Evolutionary conservation across 495 filamentous ascomycete species (phyloP).

Genomic region (Corynascus novoguineensis): DNA sequence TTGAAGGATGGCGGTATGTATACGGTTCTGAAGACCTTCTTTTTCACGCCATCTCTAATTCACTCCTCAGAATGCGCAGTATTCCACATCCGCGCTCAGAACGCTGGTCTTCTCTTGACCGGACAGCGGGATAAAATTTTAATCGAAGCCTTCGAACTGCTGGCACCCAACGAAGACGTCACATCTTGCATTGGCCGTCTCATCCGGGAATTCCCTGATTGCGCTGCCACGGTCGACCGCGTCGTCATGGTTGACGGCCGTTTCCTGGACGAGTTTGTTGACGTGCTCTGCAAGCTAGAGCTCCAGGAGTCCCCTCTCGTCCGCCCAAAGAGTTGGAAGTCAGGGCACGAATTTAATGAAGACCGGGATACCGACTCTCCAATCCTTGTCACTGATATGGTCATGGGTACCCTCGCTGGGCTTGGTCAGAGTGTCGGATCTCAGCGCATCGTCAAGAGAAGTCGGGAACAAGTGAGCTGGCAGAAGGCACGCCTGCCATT

Average conservation of each 20-base stretch:
- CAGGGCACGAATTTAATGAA: slow-evolving; percentile 35
- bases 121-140: slow-evolving; percentile 27
- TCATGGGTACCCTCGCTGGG: slow-evolving; percentile 45
- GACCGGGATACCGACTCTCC: slow-evolving; percentile 51
- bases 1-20: slow-evolving; percentile 19
- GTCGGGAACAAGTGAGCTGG: slow-evolving; percentile 57
- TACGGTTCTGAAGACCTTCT: no score
- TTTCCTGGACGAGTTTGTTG: slow-evolving; percentile 38
- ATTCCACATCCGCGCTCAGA: slow-evolving; percentile 52
- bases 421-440: slow-evolving; percentile 32
- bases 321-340: slow-evolving; percentile 42
- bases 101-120: slow-evolving; percentile 52
- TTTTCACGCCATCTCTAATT: no score
- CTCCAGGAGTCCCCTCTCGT: slow-evolving; percentile 22
- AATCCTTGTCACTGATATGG: slow-evolving; percentile 50
- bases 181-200: slow-evolving; percentile 48
- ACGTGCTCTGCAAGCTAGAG: slow-evolving; percentile 43
- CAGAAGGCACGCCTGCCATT: slow-evolving; percentile 40
- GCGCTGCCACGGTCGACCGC: slow-evolving; percentile 35
- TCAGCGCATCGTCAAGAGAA: slow-evolving; percentile 49
- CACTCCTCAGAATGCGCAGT: slow-evolving; percentile 12
- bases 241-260: slow-evolving; percentile 28
- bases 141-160: slow-evolving; percentile 55
- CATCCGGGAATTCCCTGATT: slow-evolving; percentile 50
- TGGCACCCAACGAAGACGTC: slow-evolving; percentile 44